Base-by-base conservation (phyloP, 148 eudicot genomes). In the Rhododendron mucronatum region DNA sequence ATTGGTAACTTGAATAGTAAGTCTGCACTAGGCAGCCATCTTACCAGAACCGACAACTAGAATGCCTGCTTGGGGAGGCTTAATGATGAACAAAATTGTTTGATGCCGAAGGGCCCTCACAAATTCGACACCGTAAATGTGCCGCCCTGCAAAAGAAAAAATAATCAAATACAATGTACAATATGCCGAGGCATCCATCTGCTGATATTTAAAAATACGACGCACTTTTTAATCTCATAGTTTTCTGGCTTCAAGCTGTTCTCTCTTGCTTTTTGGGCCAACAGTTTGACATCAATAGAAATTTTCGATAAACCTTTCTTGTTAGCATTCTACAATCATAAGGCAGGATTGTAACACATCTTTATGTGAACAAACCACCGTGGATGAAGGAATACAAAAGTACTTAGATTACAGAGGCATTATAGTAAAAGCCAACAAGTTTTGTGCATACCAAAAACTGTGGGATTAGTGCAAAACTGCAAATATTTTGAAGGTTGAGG, bases 21-120 rank as follows among this genome's bases (percentile, higher is more conserved):
- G 50, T 47, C 39, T 37, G 3, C 9, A 61, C 45, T 53, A 35
- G 37, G 67, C 50, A 11, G 37, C 37, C 44, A 81, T 69, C 91
- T 91, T 90, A 97, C 99, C 95, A 71, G 98, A 88, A 9, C 99
- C 98, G 84, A 97, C 93, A 59, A 98, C 98, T 50, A 97, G 93
- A 90, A 97, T 97, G 86, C 93, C 98, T 9, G 99, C 88, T 82
- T 97, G 99, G 30, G 98, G 98, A 88, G 99, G 99, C 89, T 97
- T 97, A 84, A 95, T 90, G 84, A 97, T 97, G 86, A 98, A 84
- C 99, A 95, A 85, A 97, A 97, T 71, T 97, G 99, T 87, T 95
- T 97, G 90, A 97, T 91, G 61, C 99, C 98, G 86, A 97, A 97
- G 30, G 99, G 96, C 57, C 98, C 99, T 88, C 99, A 98, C 89